These are phyloP conservation scores for Tilletia walkeri DNA, from an alignment of 1,284 basidiomycete species.

Conservation along the genomic window DNA sequence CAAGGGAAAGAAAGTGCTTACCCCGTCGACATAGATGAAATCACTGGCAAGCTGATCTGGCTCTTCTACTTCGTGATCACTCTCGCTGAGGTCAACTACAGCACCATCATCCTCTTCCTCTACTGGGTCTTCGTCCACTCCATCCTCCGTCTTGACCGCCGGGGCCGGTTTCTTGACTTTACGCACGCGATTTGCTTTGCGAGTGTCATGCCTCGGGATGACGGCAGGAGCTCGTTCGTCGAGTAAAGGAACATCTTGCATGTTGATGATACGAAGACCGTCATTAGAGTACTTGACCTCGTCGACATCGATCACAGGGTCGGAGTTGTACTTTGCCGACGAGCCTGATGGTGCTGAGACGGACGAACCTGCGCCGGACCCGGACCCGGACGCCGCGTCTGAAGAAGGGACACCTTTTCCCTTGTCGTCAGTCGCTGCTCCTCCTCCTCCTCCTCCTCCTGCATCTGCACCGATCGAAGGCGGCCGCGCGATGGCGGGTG, in stretches of 20 bases:
- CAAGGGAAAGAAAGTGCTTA: not conserved
- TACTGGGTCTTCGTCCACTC: not conserved
- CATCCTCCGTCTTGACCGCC: conserved; percentile 3
- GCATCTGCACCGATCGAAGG: conserved; percentile 25
- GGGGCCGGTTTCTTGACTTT: not conserved
- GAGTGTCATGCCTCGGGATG: not conserved
- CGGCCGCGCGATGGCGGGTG: too few species aligned
- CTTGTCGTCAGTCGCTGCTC: conserved; percentile 21
- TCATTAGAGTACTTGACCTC: conserved; percentile 22
- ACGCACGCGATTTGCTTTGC: not conserved
- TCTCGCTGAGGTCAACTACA: conserved; percentile 7
- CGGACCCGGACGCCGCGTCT: not conserved
- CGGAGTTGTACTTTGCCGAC: too few species aligned
- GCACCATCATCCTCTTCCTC: not conserved
- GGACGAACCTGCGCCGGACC: not conserved
- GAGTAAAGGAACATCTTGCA: conserved; percentile 74
- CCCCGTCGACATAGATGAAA: not conserved
- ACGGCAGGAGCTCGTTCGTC: conserved; percentile 76
- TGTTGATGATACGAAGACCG: conserved; percentile 64
- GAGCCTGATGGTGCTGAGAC: not conserved
- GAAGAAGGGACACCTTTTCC: not conserved
- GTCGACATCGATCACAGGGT: not conserved
- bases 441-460: conserved; percentile 36
- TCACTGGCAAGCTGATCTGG: conserved; percentile 2
- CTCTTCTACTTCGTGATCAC: conserved; percentile 12